Evolutionary conservation across 306 rosid species (phyloP).

Genomic region (Quillaja saponaria): DNA sequence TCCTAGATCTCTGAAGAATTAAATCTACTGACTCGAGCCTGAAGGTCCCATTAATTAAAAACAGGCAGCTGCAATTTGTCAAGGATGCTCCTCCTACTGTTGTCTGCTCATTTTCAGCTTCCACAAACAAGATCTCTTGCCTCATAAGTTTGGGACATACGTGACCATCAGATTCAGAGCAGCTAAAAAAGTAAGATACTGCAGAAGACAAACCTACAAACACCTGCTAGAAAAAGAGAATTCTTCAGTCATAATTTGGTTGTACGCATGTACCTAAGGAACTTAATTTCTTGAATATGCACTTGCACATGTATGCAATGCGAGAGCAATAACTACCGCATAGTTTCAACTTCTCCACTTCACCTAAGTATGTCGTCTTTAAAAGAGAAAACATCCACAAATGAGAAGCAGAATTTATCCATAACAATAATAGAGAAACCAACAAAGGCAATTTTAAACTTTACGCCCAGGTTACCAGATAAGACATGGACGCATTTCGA

Average conservation of each 20-base stretch:
- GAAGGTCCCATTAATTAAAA: slow-evolving; percentile 47
- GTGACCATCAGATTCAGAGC: slow-evolving; percentile 40
- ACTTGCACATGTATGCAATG: slow-evolving; percentile 11
- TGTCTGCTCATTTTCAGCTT: slow-evolving; percentile 43
- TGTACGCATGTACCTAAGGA: slow-evolving; percentile 22
- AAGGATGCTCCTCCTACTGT: slow-evolving; percentile 30
- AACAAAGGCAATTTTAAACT: too few species aligned
- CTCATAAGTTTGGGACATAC: slow-evolving; percentile 39
- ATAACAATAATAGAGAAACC: too few species aligned
- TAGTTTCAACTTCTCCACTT: background rate
- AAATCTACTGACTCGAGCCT: slow-evolving; percentile 56
- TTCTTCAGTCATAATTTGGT: slow-evolving; percentile 36
- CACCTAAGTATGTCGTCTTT: background rate
- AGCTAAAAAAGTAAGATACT: slow-evolving; percentile 39
- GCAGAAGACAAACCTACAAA: slow-evolving; percentile 51
- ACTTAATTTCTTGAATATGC: slow-evolving; percentile 4
- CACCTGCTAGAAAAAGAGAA: slow-evolving; percentile 53
- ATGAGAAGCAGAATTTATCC: too few species aligned
- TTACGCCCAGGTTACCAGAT: background rate
- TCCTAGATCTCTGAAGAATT: slow-evolving; percentile 67
- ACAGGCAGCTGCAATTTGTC: slow-evolving; percentile 35
- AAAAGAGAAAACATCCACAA: too few species aligned
- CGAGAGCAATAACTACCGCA: slow-evolving; percentile 5
- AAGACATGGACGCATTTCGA: background rate
- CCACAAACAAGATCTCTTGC: slow-evolving; percentile 37